These are phyloP conservation scores for Teratosphaeria destructans DNA, from an alignment of 2,329 filamentous ascomycete genomes.

Conservation along the genomic window DNA sequence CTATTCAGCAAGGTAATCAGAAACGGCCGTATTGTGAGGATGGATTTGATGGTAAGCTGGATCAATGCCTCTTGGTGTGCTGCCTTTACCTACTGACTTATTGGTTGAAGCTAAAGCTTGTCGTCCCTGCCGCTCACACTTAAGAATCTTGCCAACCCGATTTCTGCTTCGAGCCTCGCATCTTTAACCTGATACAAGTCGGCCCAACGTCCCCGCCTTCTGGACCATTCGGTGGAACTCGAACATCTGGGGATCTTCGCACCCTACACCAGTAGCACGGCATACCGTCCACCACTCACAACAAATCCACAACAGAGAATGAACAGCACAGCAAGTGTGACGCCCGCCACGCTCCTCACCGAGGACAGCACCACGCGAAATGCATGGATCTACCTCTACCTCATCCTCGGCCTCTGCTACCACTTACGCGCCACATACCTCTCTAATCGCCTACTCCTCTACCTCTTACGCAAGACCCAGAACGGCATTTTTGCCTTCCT, in stretches of 20 bases:
- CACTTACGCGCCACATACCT: background rate
- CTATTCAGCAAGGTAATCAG: no score
- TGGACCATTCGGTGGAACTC: background rate
- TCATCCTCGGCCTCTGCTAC: background rate
- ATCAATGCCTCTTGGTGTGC: background rate
- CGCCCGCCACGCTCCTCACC: background rate
- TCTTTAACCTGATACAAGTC: background rate
- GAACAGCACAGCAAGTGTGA: background rate
- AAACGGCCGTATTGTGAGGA: no score
- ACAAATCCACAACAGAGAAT: background rate
- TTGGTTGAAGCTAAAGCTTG: background rate
- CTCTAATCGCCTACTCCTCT: background rate
- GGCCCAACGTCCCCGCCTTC: background rate
- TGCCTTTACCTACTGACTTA: background rate
- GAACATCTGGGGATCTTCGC: background rate
- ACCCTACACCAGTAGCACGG: background rate
- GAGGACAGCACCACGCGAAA: background rate
- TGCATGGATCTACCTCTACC: background rate
- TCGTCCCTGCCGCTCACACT: background rate
- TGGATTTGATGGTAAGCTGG: background rate
- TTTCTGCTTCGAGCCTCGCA: background rate
- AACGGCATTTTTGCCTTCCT: background rate
- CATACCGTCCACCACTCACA: background rate
- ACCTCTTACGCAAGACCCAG: background rate
- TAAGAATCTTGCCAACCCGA: background rate